Conservation (phyloP, 2,329 filamentous ascomycete species). For the Neonectria faginata region DNA sequence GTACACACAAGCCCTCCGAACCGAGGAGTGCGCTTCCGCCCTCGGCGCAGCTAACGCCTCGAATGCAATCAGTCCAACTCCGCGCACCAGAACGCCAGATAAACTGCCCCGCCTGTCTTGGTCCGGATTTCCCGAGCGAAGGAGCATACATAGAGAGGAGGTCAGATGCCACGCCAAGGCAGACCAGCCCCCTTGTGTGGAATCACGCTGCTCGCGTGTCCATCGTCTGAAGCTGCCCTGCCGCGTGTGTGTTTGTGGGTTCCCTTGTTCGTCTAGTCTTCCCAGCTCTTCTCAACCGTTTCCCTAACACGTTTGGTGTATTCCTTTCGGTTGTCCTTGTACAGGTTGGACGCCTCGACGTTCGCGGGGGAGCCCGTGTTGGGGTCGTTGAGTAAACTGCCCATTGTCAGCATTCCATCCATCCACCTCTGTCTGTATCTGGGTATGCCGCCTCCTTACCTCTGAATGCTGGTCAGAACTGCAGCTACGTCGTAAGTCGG, state of each 20-base stretch:
- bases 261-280: conserved; percentile 69
- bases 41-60: conserved; percentile 42
- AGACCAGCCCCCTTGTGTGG: conserved; percentile 2
- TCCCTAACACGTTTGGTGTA: conserved; percentile 95
- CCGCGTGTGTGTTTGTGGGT: neutral
- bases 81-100: conserved; percentile 50
- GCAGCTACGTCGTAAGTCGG: conserved; percentile 98
- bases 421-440: no score
- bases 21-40: conserved; percentile 32
- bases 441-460: conserved; percentile 62
- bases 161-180: conserved; percentile 15
- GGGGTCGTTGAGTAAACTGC: conserved; percentile 92
- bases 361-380: conserved; percentile 99
- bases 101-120: conserved; percentile 30
- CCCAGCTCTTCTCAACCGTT: conserved; percentile 99
- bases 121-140: conserved; percentile 20
- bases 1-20: conserved; percentile 25
- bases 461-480: conserved; percentile 97
- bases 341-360: conserved; percentile 96
- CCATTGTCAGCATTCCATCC: conserved; percentile 44
- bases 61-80: conserved; percentile 51
- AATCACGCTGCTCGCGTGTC: conserved; percentile 19
- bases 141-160: conserved; percentile 17
- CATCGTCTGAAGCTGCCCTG: conserved; percentile 11
- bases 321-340: conserved; percentile 97